These are phyloP conservation scores for Fusarium buxicola DNA, from an alignment of 2,329 filamentous ascomycete genomes.

Conservation along the genomic window DNA sequence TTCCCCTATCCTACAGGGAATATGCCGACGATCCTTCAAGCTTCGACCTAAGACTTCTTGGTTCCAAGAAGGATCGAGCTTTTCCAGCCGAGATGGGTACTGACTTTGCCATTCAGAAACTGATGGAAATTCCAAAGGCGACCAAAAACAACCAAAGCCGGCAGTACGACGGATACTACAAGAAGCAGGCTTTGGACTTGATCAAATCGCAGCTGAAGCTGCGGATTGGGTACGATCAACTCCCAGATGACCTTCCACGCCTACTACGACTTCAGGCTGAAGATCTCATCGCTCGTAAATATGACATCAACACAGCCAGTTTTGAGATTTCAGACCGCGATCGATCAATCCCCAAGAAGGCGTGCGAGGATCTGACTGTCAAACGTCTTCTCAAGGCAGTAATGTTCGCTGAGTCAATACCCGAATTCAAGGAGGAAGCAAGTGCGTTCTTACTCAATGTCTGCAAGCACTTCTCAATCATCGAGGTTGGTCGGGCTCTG, in stretches of 20 bases:
- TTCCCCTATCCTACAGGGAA: constrained; percentile 83
- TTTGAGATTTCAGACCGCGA: constrained; percentile 82
- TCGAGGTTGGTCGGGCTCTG: constrained; percentile 89
- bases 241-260: constrained; percentile 89
- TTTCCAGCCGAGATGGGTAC: constrained; percentile 90
- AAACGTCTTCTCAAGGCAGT: constrained; percentile 91
- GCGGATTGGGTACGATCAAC: constrained; percentile 84
- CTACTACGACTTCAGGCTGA: constrained; percentile 89
- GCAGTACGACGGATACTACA: constrained; percentile 84
- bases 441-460: constrained; percentile 81
- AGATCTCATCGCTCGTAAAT: constrained; percentile 80
- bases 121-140: constrained; percentile 81
- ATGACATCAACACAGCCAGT: constrained; percentile 75
- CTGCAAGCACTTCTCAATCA: constrained; percentile 88
- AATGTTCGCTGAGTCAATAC: constrained; percentile 85
- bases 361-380: constrained; percentile 82
- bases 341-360: constrained; percentile 87
- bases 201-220: constrained; percentile 92
- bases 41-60: constrained; percentile 89
- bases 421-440: constrained; percentile 82
- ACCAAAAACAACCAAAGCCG: constrained; percentile 65
- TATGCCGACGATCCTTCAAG: constrained; percentile 90
- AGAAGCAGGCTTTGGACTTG: constrained; percentile 89
- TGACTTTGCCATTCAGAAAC: constrained; percentile 87
- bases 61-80: constrained; percentile 87